Conservation (phyloP, 805 yeast genomes). For the Lipomyces sp. region DNA sequence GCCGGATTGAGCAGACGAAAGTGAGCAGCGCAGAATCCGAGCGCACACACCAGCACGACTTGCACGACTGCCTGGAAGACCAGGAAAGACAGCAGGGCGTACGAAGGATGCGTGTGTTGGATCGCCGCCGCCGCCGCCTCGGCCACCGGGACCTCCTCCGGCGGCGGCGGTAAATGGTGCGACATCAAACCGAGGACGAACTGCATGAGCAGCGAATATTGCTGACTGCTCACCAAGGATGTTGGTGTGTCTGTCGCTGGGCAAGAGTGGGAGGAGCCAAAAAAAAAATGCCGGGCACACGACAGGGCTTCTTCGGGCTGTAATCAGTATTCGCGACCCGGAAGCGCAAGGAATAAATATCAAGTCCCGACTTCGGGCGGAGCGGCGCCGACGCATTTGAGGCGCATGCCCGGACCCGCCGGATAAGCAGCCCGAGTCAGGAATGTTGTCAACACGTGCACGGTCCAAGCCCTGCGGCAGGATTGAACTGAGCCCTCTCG, state of each 20-base stretch:
- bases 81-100: constrained; percentile 55
- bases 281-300: not conserved
- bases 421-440: not conserved
- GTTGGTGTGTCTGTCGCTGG: too few relatives aligned
- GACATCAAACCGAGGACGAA: constrained; percentile 3
- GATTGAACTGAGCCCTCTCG: not conserved
- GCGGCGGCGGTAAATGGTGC: not conserved
- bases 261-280: too few relatives aligned
- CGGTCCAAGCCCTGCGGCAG: not conserved
- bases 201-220: not conserved
- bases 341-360: not conserved
- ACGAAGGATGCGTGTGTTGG: constrained; percentile 40
- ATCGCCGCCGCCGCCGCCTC: not conserved
- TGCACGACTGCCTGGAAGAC: constrained; percentile 92
- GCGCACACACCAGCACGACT: constrained; percentile 81
- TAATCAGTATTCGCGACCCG: too few relatives aligned
- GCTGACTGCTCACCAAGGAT: too few relatives aligned
- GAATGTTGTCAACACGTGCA: not conserved
- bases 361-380: not conserved
- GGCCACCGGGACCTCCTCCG: not conserved
- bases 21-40: constrained; percentile 85
- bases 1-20: constrained; percentile 67
- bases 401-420: not conserved
- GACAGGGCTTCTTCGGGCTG: not conserved
- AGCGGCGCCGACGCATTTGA: not conserved